phyloP scores from a whole-genome alignment of 2,329 filamentous ascomycete species.

The Cordyceps pruinosa region DNA sequence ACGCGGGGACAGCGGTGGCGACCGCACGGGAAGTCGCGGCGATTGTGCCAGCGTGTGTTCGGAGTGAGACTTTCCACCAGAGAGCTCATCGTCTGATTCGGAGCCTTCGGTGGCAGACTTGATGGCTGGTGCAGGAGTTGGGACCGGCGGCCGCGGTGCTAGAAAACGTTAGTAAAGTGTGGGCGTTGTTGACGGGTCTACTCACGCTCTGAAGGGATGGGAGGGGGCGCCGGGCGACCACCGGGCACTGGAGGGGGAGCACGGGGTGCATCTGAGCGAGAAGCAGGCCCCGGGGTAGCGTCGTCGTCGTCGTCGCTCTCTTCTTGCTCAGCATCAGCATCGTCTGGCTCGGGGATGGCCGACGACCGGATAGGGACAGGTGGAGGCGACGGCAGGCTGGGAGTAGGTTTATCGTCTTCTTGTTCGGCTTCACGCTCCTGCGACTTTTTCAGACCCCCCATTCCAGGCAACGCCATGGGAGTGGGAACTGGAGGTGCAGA shows the following conservation, averaged over 20 bases:
- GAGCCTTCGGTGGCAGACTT: slow-evolving; percentile 70
- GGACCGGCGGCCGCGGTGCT: slow-evolving; percentile 56
- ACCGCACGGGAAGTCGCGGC: slow-evolving; percentile 17
- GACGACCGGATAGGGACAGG: slow-evolving; percentile 21
- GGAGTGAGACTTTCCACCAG: slow-evolving; percentile 39
- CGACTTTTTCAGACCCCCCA: slow-evolving; percentile 52
- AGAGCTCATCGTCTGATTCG: slow-evolving; percentile 83
- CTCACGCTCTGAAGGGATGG: slow-evolving; percentile 56
- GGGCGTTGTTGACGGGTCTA: slow-evolving; percentile 17
- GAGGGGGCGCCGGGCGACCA: slow-evolving; percentile 48
- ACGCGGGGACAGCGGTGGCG: slow-evolving; percentile 30
- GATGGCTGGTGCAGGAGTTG: slow-evolving; percentile 43
- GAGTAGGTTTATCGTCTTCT: slow-evolving; percentile 29
- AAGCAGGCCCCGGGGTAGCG: slow-evolving; percentile 27
- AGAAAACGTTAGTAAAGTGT: slow-evolving; percentile 20
- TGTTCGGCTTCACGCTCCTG: slow-evolving; percentile 26
- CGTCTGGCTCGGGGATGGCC: slow-evolving; percentile 21
- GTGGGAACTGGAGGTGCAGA: slow-evolving; percentile 49
- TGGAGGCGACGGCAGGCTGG: slow-evolving; percentile 29
- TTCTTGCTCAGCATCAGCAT: slow-evolving; percentile 17
- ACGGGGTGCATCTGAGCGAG: slow-evolving; percentile 22
- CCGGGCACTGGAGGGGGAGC: slow-evolving; percentile 43
- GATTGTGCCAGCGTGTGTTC: slow-evolving; percentile 31
- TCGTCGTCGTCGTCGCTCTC: slow-evolving; percentile 27
- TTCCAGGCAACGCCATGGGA: slow-evolving; percentile 64